phyloP scores from a whole-genome alignment of 305 asterid species.

The Rubia balearica region DNA sequence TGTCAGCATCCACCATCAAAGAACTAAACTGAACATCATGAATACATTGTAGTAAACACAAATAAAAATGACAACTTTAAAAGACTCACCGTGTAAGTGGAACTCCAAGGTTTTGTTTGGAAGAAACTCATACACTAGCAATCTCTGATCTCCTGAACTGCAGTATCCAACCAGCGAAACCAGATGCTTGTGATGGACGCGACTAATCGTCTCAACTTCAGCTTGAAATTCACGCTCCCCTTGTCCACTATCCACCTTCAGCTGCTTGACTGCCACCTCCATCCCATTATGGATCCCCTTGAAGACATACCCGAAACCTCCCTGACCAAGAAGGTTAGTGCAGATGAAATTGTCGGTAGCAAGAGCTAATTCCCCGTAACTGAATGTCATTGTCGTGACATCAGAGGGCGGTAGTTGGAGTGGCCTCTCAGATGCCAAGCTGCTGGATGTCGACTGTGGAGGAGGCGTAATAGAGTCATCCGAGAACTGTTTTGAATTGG shows the following conservation, averaged over 20 bases:
- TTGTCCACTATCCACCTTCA: constrained; percentile 72
- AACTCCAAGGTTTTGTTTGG: constrained; percentile 68
- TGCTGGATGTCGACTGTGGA: constrained; percentile 35
- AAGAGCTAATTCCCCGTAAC: constrained; percentile 61
- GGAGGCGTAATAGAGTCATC: constrained; percentile 31
- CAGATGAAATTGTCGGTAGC: constrained; percentile 52
- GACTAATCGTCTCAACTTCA: constrained; percentile 75
- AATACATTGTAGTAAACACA: neutral
- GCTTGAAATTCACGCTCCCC: constrained; percentile 91
- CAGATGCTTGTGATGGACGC: constrained; percentile 58
- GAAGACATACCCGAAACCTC: constrained; percentile 87
- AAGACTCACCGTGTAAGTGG: constrained; percentile 69
- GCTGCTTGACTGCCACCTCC: constrained; percentile 69
- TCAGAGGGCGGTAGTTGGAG: constrained; percentile 24
- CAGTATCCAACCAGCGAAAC: constrained; percentile 70
- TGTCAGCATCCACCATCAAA: no score
- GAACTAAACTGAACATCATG: neutral
- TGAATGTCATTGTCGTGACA: constrained; percentile 41
- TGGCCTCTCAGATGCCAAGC: constrained; percentile 31
- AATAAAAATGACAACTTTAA: neutral
- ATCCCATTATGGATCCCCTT: constrained; percentile 65
- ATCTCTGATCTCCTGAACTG: constrained; percentile 62
- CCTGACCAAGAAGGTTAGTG: constrained; percentile 64
- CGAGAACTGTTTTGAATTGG: constrained; percentile 35
- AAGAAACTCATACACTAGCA: constrained; percentile 72